Evolutionary conservation across 306 rosid species (phyloP).

Genomic region (Phaseolus lunatus): DNA sequence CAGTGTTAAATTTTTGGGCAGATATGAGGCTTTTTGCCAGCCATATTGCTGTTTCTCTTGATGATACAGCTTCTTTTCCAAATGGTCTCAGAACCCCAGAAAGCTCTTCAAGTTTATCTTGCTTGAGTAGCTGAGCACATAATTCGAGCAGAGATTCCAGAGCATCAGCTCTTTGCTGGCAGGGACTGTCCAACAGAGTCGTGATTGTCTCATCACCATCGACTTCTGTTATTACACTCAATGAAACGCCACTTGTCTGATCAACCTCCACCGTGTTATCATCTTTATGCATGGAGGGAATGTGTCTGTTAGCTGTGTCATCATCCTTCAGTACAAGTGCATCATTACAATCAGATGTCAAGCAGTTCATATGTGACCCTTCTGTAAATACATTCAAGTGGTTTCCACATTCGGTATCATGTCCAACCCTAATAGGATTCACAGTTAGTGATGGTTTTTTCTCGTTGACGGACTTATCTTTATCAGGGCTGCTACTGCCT

Average conservation of each 20-base stretch:
- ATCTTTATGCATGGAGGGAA: conserved; percentile 40
- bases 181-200: conserved; percentile 51
- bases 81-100: conserved; percentile 84
- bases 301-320: conserved; percentile 43
- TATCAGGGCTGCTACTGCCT: conserved; percentile 42
- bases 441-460: conserved; percentile 49
- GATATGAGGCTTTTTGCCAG: conserved; percentile 86
- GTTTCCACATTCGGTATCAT: conserved; percentile 50
- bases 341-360: conserved; percentile 47
- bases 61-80: conserved; percentile 81
- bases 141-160: conserved; percentile 87
- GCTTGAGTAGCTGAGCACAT: conserved; percentile 86
- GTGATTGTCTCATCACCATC: conserved; percentile 54
- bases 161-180: conserved; percentile 87
- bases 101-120: conserved; percentile 88
- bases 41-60: conserved; percentile 95
- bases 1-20: conserved; percentile 70
- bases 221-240: conserved; percentile 43
- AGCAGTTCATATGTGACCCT: conserved; percentile 37
- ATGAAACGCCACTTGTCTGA: conserved; percentile 39
- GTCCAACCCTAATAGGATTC: conserved; percentile 30
- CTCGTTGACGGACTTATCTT: conserved; percentile 56
- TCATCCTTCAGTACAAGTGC: conserved; percentile 48
- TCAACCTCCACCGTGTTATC: conserved; percentile 40
- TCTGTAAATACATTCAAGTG: conserved; percentile 33